Conservation (phyloP, 2,329 filamentous ascomycete species). For the Penicillium sp. region DNA sequence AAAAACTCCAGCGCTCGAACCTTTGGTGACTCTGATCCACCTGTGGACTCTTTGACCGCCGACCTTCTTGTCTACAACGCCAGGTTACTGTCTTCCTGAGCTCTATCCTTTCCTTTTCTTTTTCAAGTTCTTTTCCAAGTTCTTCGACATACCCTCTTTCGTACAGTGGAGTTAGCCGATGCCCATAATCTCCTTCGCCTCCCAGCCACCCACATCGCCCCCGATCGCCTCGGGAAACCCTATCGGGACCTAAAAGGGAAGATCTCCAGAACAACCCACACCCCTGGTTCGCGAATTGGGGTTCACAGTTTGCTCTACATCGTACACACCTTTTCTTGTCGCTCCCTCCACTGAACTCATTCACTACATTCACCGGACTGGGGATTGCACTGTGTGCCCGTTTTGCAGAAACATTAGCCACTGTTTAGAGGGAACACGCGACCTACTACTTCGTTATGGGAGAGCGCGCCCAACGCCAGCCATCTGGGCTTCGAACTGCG, state of each 20-base stretch:
- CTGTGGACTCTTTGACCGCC: slow-evolving; percentile 8
- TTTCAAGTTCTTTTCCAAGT: not conserved
- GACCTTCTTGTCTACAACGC: not conserved
- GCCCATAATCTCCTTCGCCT: not conserved
- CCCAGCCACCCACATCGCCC: not conserved
- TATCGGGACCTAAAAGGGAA: not conserved
- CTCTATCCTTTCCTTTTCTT: not conserved
- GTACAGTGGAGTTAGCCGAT: not conserved
- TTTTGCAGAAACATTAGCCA: slow-evolving; percentile 13
- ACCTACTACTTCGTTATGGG: slow-evolving; percentile 27
- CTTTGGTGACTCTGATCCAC: slow-evolving; percentile 15
- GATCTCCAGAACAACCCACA: not conserved
- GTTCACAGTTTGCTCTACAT: not conserved
- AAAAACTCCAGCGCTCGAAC: not conserved
- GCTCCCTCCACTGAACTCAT: not conserved
- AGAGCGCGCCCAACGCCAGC: slow-evolving; percentile 32
- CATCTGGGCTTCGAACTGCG: slow-evolving; percentile 34
- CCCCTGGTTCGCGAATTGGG: slow-evolving; percentile 6
- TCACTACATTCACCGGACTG: not conserved
- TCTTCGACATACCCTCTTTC: not conserved
- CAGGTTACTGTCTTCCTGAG: not conserved
- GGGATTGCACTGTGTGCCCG: not conserved
- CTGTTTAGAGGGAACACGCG: slow-evolving; percentile 8
- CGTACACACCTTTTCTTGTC: not conserved
- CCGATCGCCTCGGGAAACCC: slow-evolving; percentile 4